Conservation (phyloP, 2,329 filamentous ascomycete species). For the Aureobasidium sp. region DNA sequence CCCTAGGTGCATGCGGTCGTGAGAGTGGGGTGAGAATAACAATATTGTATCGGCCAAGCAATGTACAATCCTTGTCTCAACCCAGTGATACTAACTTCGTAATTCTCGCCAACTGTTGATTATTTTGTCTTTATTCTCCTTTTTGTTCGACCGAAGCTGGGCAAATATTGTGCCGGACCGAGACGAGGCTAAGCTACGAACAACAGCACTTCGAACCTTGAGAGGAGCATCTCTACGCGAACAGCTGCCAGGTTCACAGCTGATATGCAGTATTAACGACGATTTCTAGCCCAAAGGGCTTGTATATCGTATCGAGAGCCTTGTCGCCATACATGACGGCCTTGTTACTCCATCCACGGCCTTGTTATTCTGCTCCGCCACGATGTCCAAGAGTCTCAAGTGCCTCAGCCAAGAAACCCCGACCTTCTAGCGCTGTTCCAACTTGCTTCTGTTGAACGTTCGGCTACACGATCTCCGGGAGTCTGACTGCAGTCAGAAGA, state of each 20-base stretch:
- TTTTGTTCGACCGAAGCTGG: background rate
- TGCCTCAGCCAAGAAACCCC: conserved; percentile 5
- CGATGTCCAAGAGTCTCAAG: background rate
- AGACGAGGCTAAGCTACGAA: background rate
- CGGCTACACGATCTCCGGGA: too few species aligned
- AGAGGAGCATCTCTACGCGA: too few species aligned
- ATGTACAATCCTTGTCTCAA: too few species aligned
- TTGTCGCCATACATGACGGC: background rate
- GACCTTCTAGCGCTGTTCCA: conserved; percentile 6
- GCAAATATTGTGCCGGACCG: background rate
- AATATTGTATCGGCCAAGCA: too few species aligned
- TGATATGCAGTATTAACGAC: background rate
- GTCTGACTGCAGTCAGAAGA: too few species aligned
- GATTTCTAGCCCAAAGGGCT: background rate
- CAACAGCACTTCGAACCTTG: background rate
- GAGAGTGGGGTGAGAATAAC: too few species aligned
- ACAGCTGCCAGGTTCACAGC: background rate
- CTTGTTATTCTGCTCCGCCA: conserved; percentile 9
- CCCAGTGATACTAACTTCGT: too few species aligned
- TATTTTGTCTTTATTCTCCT: background rate
- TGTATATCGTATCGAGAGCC: background rate
- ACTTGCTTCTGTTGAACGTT: background rate
- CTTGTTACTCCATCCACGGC: background rate
- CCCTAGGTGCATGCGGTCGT: too few species aligned
- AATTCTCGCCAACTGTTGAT: too few species aligned